Percentiles rank a stretch among this genome's conserved stretches.
Conservation (phyloP, 2,329 filamentous ascomycete genomes). For the Parascedosporium putredinis region DNA sequence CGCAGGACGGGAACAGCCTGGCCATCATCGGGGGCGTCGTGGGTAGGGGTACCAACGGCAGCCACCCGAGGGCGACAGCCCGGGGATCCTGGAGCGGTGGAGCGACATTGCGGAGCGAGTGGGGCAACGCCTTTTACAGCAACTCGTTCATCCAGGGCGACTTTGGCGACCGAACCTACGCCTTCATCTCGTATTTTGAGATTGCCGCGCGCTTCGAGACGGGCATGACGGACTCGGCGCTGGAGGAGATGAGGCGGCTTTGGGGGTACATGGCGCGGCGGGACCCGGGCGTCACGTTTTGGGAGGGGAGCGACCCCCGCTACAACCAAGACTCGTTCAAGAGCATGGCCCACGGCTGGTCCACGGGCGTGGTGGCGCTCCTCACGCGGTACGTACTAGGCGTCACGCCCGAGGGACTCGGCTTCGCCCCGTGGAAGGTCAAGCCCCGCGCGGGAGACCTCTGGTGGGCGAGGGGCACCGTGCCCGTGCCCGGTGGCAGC, state of each 20-base stretch:
- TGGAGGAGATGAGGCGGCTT: conserved; percentile 34
- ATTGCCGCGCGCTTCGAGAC: conserved; percentile 34
- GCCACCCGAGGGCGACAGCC: conserved; percentile 6
- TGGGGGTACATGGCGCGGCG: conserved; percentile 39
- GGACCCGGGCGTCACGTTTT: conserved; percentile 36
- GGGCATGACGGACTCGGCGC: conserved; percentile 22
- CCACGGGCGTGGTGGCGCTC: conserved; percentile 35
- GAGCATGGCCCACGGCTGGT: conserved; percentile 40
- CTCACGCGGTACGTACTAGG: conserved; percentile 36
- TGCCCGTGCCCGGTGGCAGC: conserved; percentile 31
- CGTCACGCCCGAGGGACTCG: conserved; percentile 30
- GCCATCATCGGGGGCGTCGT: conserved; percentile 28
- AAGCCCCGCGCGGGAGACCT: conserved; percentile 25
- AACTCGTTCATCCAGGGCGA: conserved; percentile 25
- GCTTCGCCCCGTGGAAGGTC: conserved; percentile 31
- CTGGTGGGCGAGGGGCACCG: conserved; percentile 31
- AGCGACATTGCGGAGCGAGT: conserved; percentile 22
- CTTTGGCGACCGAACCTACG: conserved; percentile 35
- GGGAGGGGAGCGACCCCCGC: conserved; percentile 37
- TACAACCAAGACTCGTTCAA: conserved; percentile 35
- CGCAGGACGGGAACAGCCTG: conserved; percentile 41
- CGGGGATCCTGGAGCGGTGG: conserved; percentile 29
- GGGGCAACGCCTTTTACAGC: conserved; percentile 44
- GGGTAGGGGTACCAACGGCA: not conserved
- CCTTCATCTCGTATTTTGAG: conserved; percentile 44